Evolutionary conservation across 345 rosid species (phyloP), one percentile per base, ranked within the genome.

Genomic region (Punica granatum): DNA sequence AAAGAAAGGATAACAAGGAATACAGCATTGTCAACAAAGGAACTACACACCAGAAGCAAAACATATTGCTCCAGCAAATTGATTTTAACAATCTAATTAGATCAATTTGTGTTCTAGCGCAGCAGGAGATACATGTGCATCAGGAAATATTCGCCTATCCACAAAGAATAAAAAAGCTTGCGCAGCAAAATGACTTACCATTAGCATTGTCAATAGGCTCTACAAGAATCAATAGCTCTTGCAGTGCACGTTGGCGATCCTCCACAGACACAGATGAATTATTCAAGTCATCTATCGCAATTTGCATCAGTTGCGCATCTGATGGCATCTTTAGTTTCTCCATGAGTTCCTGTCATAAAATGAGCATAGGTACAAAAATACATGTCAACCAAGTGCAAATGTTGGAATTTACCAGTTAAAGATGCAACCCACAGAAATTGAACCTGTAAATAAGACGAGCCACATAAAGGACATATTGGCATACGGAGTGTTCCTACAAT

Each of bases 201-300:
- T 93, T 89, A 16, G 97, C 96, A 78, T 94, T 94, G 83, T 94
- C 97, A 5, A 89, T 82, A 37, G 99, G 92, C 76, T 90, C 97
- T 59, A 90, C 99, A 43, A 94, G 97, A 63, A 85, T 49, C 72
- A 89, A 74, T 72, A 94, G 91, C 71, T 94, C 99, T 48, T 86
- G 80, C 69, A 94, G 73, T 23, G 97, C 97, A 69, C 96, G 90
- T 66, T 80, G 81, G 66, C 73, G 91, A 77, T 88, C 92, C 67
- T 86, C 90, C 71, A 89, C 78, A 73, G 97, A 74, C 74, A 86
- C 68, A 44, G 92, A 81, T 16, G 88, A 79, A 65, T 89, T 90
- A 19, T 82, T 89, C 78, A 94, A 79, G 78, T 94, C 99, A 68
- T 78, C 75, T 32, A 94, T 42, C 0, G 99, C 92, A 64, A 78